These are phyloP conservation scores for Apophysomyces variabilis DNA, from an alignment of 371 early-diverging fungal genomes.

Conservation along the genomic window DNA sequence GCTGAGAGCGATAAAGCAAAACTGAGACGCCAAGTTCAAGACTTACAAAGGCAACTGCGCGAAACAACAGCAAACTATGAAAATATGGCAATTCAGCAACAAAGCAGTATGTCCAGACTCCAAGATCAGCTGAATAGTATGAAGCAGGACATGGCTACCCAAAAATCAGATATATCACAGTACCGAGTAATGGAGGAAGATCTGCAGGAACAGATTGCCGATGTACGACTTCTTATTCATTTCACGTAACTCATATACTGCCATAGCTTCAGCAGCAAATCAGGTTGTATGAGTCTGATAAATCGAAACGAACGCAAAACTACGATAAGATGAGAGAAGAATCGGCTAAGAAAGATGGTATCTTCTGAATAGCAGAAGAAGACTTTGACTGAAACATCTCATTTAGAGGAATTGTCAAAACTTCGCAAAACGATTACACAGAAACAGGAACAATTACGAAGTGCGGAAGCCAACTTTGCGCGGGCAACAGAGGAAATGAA, in stretches of 20 bases:
- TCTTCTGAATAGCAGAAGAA: neutral
- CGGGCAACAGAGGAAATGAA: conserved; percentile 10
- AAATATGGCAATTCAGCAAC: too few relatives aligned
- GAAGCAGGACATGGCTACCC: too few relatives aligned
- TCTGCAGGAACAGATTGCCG: conserved; percentile 23
- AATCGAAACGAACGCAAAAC: neutral
- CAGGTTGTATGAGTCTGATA: neutral
- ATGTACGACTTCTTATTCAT: conserved; percentile 7
- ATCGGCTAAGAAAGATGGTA: neutral
- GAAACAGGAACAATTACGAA: conserved; percentile 21
- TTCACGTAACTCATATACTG: neutral
- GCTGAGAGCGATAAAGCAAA: too few relatives aligned
- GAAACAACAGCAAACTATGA: too few relatives aligned
- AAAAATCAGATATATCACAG: too few relatives aligned
- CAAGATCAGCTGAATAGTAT: too few relatives aligned
- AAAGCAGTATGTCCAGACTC: too few relatives aligned
- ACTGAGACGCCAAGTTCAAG: too few relatives aligned
- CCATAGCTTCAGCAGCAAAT: neutral
- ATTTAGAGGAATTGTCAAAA: neutral
- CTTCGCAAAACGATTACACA: conserved; percentile 9
- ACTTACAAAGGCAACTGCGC: too few relatives aligned
- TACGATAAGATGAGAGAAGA: neutral
- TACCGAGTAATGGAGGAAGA: conserved; percentile 1
- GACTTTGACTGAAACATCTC: neutral
- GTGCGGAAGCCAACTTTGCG: conserved; percentile 4